Conservation (phyloP, 192 early-diverging fungal species). For the Dimargaris xerosporica region DNA sequence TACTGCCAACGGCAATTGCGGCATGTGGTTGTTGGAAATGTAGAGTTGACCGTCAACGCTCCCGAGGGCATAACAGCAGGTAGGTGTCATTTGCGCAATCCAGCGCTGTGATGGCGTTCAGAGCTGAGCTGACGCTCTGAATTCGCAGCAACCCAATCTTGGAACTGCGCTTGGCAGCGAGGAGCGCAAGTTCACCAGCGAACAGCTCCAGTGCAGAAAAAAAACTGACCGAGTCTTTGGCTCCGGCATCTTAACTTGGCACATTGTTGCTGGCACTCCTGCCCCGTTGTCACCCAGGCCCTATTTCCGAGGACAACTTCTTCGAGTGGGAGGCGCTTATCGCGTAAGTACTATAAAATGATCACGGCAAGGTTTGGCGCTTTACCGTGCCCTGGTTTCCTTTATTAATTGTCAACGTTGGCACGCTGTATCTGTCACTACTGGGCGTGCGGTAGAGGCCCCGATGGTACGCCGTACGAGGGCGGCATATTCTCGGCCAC, state of each 20-base stretch:
- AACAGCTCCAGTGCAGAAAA: slow-evolving; percentile 7
- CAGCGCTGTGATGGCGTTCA: no score
- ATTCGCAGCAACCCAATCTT: no score
- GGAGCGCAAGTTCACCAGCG: slow-evolving; percentile 16
- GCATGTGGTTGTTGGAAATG: no score
- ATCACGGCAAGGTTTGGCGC: no score
- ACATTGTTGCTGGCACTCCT: neutral
- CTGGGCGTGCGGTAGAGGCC: no score
- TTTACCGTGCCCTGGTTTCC: slow-evolving; percentile 12
- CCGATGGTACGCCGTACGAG: slow-evolving; percentile 87
- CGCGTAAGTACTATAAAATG: neutral
- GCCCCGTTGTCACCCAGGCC: slow-evolving; percentile 30
- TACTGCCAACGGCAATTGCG: slow-evolving; percentile 10
- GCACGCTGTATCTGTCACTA: no score
- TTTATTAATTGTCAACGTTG: no score
- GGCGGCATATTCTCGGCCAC: slow-evolving; percentile 85
- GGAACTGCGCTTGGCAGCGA: slow-evolving; percentile 12
- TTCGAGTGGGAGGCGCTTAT: slow-evolving; percentile 25
- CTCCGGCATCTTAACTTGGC: slow-evolving; percentile 5
- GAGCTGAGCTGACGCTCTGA: no score
- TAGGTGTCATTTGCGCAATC: slow-evolving; percentile 20
- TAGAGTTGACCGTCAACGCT: slow-evolving; percentile 74
- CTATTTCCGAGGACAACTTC: slow-evolving; percentile 58
- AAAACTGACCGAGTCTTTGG: slow-evolving; percentile 16
- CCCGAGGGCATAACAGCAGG: slow-evolving; percentile 89